A percentile compares a stretch with the other conserved stretches of the same genome.
phyloP scores from a whole-genome alignment of 1,284 basidiomycete genomes.

The Trametes polyzona region DNA sequence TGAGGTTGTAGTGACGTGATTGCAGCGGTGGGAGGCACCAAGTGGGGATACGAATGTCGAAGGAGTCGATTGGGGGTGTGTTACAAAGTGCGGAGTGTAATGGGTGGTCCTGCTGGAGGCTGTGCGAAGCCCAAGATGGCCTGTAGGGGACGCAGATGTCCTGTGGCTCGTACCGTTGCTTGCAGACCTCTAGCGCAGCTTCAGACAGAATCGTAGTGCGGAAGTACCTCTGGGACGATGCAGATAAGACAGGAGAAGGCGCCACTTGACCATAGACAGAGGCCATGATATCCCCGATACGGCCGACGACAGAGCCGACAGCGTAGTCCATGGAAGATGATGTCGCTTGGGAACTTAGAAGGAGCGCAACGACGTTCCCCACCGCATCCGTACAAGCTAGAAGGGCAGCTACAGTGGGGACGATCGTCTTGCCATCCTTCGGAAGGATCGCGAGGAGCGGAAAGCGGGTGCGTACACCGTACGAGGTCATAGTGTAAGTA shows the following conservation, averaged over 20 bases:
- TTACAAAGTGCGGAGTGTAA: slow-evolving; percentile 1
- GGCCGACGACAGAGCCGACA: slow-evolving; percentile 10
- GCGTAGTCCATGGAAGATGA: neutral
- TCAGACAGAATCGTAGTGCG: neutral
- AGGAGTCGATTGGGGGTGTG: neutral
- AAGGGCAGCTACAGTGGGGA: slow-evolving; percentile 12
- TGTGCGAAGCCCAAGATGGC: neutral
- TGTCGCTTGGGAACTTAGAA: slow-evolving; percentile 8
- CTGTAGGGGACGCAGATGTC: slow-evolving; percentile 5
- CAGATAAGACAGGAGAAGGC: neutral
- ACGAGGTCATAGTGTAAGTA: slow-evolving; percentile 13
- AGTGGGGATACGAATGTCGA: slow-evolving; percentile 11
- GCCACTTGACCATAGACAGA: neutral
- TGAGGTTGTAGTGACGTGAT: neutral
- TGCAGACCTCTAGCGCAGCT: neutral
- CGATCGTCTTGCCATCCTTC: neutral
- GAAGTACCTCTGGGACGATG: slow-evolving; percentile 1
- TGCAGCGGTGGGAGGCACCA: slow-evolving; percentile 8
- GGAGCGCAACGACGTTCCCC: slow-evolving; percentile 1
- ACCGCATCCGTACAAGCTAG: slow-evolving; percentile 12
- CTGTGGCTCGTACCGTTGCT: neutral
- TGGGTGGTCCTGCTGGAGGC: neutral
- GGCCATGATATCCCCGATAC: neutral
- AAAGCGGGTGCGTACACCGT: slow-evolving; percentile 14
- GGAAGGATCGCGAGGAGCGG: slow-evolving; percentile 7